A percentile compares a stretch with the other conserved stretches of the same genome.
Evolutionary conservation across 129 eudicot genomes (phyloP).

Genomic region (Escallonia rubra): DNA sequence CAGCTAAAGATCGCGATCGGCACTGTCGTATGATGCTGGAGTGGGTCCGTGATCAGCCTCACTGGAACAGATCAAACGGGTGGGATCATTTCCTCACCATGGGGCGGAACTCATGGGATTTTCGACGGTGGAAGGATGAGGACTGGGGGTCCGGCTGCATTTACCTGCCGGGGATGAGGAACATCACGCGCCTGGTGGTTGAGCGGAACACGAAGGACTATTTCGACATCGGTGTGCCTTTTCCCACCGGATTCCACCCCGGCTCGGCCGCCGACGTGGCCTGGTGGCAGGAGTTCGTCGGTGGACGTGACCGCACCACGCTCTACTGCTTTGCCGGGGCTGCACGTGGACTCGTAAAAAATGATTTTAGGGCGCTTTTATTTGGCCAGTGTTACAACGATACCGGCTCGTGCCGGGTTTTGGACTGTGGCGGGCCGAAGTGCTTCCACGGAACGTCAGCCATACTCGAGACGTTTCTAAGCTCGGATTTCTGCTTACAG

Average conservation of each 20-base stretch:
- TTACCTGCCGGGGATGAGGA: slow-evolving; percentile 11
- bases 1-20: slow-evolving; percentile 5
- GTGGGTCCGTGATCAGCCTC: slow-evolving; percentile 5
- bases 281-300: slow-evolving; percentile 16
- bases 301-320: neutral
- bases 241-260: slow-evolving; percentile 35
- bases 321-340: slow-evolving; percentile 24
- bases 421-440: slow-evolving; percentile 13
- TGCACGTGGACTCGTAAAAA: slow-evolving; percentile 8
- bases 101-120: slow-evolving; percentile 27
- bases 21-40: slow-evolving; percentile 14
- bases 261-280: slow-evolving; percentile 1
- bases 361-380: slow-evolving; percentile 15
- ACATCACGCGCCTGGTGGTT: slow-evolving; percentile 11
- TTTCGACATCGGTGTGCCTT: slow-evolving; percentile 23
- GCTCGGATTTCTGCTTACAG: slow-evolving; percentile 21
- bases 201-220: slow-evolving; percentile 22
- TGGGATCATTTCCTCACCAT: slow-evolving; percentile 15
- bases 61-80: neutral
- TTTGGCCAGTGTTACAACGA: slow-evolving; percentile 13
- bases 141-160: slow-evolving; percentile 22
- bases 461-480: slow-evolving; percentile 20
- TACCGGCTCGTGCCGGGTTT: slow-evolving; percentile 8
- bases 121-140: slow-evolving; percentile 8
- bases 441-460: slow-evolving; percentile 13